Percentiles rank a stretch among this genome's conserved stretches.
These are phyloP conservation scores for Tetracladium marchalianum DNA, from an alignment of 495 filamentous ascomycete species.

Conservation along the genomic window DNA sequence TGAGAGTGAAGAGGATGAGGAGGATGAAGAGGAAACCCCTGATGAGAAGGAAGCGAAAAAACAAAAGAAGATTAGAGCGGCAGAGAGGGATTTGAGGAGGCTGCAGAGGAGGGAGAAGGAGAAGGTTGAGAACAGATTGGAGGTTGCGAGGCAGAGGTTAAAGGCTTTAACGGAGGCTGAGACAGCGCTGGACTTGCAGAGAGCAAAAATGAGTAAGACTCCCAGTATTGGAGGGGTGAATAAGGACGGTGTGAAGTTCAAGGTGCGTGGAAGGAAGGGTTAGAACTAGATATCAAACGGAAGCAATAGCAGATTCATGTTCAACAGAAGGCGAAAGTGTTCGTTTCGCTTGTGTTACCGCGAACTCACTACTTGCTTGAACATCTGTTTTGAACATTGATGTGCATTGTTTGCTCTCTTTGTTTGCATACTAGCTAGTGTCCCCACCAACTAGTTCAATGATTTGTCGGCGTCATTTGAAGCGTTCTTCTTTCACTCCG, in stretches of 20 bases:
- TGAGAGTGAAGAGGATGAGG: slow-evolving; percentile 7
- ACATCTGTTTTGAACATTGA: no score
- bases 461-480: no score
- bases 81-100: slow-evolving; percentile 6
- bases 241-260: slow-evolving; percentile 74
- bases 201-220: slow-evolving; percentile 70
- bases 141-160: slow-evolving; percentile 57
- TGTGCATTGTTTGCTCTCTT: no score
- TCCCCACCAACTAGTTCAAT: no score
- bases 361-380: no score
- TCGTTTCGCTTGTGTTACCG: no score
- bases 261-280: slow-evolving; percentile 71
- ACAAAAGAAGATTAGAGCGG: slow-evolving; percentile 6
- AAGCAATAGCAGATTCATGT: no score
- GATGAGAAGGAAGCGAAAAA: slow-evolving; percentile 16
- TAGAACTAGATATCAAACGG: slow-evolving; percentile 23
- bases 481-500: no score
- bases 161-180: slow-evolving; percentile 62
- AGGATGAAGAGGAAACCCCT: slow-evolving; percentile 5
- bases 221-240: slow-evolving; percentile 64
- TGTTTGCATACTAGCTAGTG: no score
- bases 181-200: slow-evolving; percentile 64
- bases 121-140: slow-evolving; percentile 39
- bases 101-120: slow-evolving; percentile 13
- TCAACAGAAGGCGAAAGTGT: no score